Base-by-base conservation (phyloP, 1,284 basidiomycete genomes). In the Retiboletus flavoniger region DNA sequence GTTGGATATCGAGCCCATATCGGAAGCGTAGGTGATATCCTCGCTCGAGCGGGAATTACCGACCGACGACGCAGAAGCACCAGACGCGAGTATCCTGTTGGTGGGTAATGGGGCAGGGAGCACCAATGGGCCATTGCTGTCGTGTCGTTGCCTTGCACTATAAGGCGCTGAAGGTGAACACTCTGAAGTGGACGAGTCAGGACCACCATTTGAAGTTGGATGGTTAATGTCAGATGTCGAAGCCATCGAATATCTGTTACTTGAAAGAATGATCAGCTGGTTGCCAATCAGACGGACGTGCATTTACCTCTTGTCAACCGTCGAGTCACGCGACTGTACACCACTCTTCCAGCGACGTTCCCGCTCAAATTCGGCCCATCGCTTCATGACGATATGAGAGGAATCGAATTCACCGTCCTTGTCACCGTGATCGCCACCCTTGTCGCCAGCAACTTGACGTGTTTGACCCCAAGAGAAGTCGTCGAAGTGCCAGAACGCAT, bases 381-480 rank as follows among this genome's bases (percentile, higher is more conserved):
- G 85, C 80, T 98, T 99, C 97, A 98, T 98, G 38, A 96, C 89
- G 66, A 99, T 99, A 75, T 96, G 85, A 48, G 85, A 84, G 35
- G 95, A 95, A 75, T 99, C 96, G 66, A 99, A 99, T 69, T 91
- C 90, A 71, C 96, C 97, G 56, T 94, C 90, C 74, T 95, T 97
- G 68, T 92, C 92, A 32, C 87, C 92, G 64, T 94, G 91, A 54
- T 83, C 80, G 34, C 76, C 81, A 60, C 78, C 84, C 60, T 81
- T 82, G 62, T 91, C 90, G 10, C 93, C 93, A 50, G 83, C 80
- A 57, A 98, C 78, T 74, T 86, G 88, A 59, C 96, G 82, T 34
- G 96, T 98, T 74, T 96, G 91, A 75, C 97, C 97, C 96, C 96
- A 99, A 17, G 92, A 94, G 75, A 99, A 99, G 78, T 99, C 97